Evolutionary conservation across 202 grass and related monocot genomes (phyloP), one percentile per base, ranked within the genome.

Genomic region (Bolboschoenoplectus hybrid): DNA sequence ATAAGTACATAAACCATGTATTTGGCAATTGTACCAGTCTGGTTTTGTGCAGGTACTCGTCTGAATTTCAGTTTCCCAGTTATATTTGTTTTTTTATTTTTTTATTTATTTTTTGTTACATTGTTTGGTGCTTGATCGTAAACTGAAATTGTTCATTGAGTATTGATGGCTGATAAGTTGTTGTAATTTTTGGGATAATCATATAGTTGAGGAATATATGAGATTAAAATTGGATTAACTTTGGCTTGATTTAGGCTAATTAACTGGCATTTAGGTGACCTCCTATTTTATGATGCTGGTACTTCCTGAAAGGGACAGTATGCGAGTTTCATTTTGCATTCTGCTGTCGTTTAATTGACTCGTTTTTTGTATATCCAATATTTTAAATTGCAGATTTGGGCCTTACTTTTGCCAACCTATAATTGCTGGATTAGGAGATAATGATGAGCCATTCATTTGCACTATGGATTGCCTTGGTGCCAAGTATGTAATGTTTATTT

Each of bases 401-500:
- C 89, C 89, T 38, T 91, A 88, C 79, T 84, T 91, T 67, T 91
- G 89, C 71, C 86, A 88, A 85, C 89, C 89, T 69, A 70, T 91
- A 46, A 91, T 91, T 80, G 89, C 89, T 86, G 89, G 89, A 82
- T 88, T 91, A 80, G 89, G 86, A 83, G 89, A 88, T 55, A 79
- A 91, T 65, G 84, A 88, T 47, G 86, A 85, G 84, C 89, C 89
- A 55, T 91, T 91, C 50, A 91, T 91, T 86, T 91, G 89, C 85
- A 91, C 89, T 67, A 91, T 91, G 89, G 89, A 91, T 84, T 91
- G 89, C 83, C 77, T 91, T 41, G 89, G 89, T 84, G 89, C 89
- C 83, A 91, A 91, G 89, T 91, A 91, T 71, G 86, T 80, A 56
- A 19, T 81, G 67, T 60, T 84, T 62, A 47, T 86, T 26, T 67